Conservation (phyloP, 2,329 filamentous ascomycete genomes). For the Penicillium sp. region DNA sequence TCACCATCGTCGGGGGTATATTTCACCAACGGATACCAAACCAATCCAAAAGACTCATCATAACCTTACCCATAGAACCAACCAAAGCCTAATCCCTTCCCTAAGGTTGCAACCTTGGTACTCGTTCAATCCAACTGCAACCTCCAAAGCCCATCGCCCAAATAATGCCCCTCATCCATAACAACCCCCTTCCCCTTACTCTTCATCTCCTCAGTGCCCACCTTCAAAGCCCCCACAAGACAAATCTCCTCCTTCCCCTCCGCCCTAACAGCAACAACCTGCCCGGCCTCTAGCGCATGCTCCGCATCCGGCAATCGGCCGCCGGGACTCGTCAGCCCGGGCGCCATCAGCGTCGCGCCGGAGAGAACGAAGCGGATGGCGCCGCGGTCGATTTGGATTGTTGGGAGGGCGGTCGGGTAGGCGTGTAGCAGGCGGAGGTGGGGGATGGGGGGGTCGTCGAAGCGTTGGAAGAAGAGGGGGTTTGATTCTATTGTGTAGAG, state of each 20-base stretch:
- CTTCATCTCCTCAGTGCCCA: constrained; percentile 89
- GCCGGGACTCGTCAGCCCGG: constrained; percentile 81
- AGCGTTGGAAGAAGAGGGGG: constrained; percentile 90
- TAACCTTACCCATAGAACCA: background rate
- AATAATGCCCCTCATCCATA: constrained; percentile 88
- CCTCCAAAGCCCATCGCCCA: constrained; percentile 93
- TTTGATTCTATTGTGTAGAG: constrained; percentile 79
- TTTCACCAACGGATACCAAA: background rate
- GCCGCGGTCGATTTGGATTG: constrained; percentile 87
- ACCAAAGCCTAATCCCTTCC: background rate
- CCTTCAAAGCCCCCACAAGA: constrained; percentile 79
- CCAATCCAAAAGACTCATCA: background rate
- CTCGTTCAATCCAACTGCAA: constrained; percentile 56
- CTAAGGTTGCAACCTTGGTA: too few relatives aligned
- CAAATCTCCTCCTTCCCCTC: constrained; percentile 94
- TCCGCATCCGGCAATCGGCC: constrained; percentile 70
- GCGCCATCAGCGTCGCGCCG: constrained; percentile 94
- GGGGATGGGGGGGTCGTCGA: constrained; percentile 75
- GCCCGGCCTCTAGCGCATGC: constrained; percentile 71
- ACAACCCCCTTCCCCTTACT: constrained; percentile 91
- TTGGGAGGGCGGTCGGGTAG: constrained; percentile 81
- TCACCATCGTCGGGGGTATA: constrained; percentile 6
- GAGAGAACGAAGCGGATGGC: constrained; percentile 95
- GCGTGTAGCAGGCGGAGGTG: constrained; percentile 88
- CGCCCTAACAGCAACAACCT: constrained; percentile 84